Conservation (phyloP, 352 stramenopile genomes). For the Pythium angustatum region DNA sequence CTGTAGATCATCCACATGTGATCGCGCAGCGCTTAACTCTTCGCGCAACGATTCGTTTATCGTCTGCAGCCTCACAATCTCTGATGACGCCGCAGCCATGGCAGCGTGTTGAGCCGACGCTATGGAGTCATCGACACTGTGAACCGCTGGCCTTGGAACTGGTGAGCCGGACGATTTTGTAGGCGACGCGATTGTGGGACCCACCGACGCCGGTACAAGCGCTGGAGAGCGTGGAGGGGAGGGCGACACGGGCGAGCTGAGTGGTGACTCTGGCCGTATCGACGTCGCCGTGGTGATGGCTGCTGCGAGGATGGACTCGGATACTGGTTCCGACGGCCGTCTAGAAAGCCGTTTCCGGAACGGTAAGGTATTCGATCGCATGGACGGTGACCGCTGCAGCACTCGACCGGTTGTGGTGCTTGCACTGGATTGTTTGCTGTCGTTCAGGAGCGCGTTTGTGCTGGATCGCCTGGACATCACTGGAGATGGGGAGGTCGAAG, state of each 20-base stretch:
- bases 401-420: background rate
- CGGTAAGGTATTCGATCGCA: conserved; percentile 8
- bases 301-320: background rate
- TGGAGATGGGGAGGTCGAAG: background rate
- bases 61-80: conserved; percentile 10
- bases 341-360: conserved; percentile 21
- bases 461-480: conserved; percentile 19
- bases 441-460: background rate
- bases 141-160: background rate
- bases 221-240: background rate
- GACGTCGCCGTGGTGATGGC: background rate
- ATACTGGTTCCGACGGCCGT: conserved; percentile 18
- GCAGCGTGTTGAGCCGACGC: background rate
- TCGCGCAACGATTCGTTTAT: conserved; percentile 32
- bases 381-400: conserved; percentile 24
- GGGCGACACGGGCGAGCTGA: conserved; percentile 2
- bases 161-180: background rate
- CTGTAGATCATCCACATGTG: conserved; percentile 35
- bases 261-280: conserved; percentile 13
- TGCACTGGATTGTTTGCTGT: background rate
- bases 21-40: conserved; percentile 21
- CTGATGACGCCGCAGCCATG: background rate
- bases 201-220: background rate
- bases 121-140: background rate
- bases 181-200: background rate